Conservation (phyloP, 78 protist genomes). For the Cavenderia fasciculata region DNA sequence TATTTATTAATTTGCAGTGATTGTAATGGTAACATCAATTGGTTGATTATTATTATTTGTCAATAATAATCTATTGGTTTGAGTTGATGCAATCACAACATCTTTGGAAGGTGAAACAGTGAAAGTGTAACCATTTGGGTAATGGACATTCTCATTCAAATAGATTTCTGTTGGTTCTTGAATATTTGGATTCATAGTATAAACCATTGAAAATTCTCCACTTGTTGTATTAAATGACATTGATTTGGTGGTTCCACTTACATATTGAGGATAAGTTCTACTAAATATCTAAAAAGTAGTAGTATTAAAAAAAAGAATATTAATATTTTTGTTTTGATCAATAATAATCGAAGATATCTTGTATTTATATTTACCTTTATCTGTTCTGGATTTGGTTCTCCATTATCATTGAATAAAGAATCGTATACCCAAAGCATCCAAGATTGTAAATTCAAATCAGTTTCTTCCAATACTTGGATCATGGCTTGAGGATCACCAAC, state of each 20-base stretch:
- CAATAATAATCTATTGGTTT: background rate
- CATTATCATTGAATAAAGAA: constrained; percentile 61
- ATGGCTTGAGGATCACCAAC: background rate
- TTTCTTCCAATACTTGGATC: background rate
- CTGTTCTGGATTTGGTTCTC: constrained; percentile 37
- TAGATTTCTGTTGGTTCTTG: constrained; percentile 43
- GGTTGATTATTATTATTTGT: background rate
- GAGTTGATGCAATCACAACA: background rate
- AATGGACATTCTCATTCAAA: constrained; percentile 7
- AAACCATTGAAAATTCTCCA: constrained; percentile 2
- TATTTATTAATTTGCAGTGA: background rate
- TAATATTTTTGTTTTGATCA: no score
- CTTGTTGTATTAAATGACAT: constrained; percentile 9
- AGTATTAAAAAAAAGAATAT: no score
- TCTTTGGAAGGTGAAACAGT: no score
- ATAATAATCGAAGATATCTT: no score
- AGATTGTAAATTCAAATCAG: constrained; percentile 39
- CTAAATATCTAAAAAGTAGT: no score
- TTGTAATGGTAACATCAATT: background rate
- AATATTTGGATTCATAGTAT: constrained; percentile 4
- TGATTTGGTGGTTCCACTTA: constrained; percentile 56
- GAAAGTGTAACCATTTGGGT: constrained; percentile 45
- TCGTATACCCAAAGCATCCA: constrained; percentile 82
- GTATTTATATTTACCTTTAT: no score
- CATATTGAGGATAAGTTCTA: constrained; percentile 78